Conservation (phyloP, 2,329 filamentous ascomycete genomes). For the Chaetoscypha palmicola region DNA sequence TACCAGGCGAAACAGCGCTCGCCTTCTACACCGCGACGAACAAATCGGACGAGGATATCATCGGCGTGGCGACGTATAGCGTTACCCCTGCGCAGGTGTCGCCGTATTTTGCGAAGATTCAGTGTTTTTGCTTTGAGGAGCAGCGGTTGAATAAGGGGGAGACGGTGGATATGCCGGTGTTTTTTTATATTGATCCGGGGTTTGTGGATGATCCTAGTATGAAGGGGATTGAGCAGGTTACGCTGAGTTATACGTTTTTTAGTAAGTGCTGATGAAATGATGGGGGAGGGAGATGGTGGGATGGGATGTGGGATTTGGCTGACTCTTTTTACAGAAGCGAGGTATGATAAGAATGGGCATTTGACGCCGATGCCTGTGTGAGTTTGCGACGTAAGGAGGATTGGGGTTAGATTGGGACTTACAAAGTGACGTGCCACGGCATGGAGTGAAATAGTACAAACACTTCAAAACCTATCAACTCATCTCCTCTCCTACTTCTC, state of each 20-base stretch:
- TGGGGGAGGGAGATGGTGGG: conserved; percentile 24
- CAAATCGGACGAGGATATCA: conserved; percentile 83
- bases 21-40: conserved; percentile 98
- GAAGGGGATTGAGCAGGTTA: conserved; percentile 91
- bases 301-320: too few species aligned
- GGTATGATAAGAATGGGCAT: conserved; percentile 74
- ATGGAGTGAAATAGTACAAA: too few species aligned
- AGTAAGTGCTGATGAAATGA: conserved; percentile 53
- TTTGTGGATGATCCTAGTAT: conserved; percentile 87
- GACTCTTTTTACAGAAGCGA: conserved; percentile 67
- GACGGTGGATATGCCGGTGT: conserved; percentile 98
- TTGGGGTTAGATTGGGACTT: not conserved
- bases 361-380: conserved; percentile 35
- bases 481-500: too few species aligned
- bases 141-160: conserved; percentile 91
- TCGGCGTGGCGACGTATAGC: conserved; percentile 95
- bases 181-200: conserved; percentile 97
- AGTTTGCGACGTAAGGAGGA: conserved; percentile 15
- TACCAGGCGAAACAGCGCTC: conserved; percentile 92
- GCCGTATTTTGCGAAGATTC: conserved; percentile 98
- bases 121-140: conserved; percentile 98
- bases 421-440: too few species aligned
- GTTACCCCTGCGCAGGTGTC: conserved; percentile 94
- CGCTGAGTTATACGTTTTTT: conserved; percentile 95
- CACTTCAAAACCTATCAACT: too few species aligned